These are phyloP conservation scores for Stygiomarasmius scandens DNA, from an alignment of 1,284 basidiomycete species.

Conservation along the genomic window DNA sequence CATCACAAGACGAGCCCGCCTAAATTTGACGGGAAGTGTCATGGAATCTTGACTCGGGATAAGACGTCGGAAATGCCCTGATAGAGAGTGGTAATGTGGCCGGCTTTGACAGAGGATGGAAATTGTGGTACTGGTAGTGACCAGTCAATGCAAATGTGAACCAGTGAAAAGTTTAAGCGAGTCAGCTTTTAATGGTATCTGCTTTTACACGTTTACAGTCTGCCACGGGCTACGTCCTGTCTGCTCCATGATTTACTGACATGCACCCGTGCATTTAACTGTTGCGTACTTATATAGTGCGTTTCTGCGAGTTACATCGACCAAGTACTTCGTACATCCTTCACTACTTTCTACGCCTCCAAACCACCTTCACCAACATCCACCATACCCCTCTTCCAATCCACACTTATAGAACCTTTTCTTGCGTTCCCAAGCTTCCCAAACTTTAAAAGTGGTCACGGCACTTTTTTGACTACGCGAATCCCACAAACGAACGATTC, in stretches of 20 bases:
- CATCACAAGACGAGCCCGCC: constrained; percentile 51
- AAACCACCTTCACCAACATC: constrained; percentile 84
- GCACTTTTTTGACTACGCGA: constrained; percentile 68
- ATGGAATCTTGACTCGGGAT: constrained; percentile 13
- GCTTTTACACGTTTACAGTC: background rate
- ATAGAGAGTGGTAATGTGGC: background rate
- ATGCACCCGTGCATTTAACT: no score
- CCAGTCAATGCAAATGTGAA: background rate
- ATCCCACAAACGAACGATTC: constrained; percentile 86
- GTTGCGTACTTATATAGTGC: no score
- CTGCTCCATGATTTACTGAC: no score
- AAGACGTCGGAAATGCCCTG: constrained; percentile 11
- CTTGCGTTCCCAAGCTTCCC: constrained; percentile 54
- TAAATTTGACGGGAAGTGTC: constrained; percentile 38
- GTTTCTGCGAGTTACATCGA: no score
- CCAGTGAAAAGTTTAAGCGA: background rate
- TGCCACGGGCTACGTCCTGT: no score
- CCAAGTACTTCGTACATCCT: constrained; percentile 17
- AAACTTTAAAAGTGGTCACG: constrained; percentile 69
- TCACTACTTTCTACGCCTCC: constrained; percentile 73
- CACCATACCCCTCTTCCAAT: constrained; percentile 76
- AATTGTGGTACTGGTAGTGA: no score
- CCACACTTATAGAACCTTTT: constrained; percentile 74
- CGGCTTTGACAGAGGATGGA: background rate
- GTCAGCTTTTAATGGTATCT: no score